Evolutionary conservation across 2,329 filamentous ascomycete genomes (phyloP), one percentile per base, ranked within the genome.

Genomic region (Botrytis elliptica): DNA sequence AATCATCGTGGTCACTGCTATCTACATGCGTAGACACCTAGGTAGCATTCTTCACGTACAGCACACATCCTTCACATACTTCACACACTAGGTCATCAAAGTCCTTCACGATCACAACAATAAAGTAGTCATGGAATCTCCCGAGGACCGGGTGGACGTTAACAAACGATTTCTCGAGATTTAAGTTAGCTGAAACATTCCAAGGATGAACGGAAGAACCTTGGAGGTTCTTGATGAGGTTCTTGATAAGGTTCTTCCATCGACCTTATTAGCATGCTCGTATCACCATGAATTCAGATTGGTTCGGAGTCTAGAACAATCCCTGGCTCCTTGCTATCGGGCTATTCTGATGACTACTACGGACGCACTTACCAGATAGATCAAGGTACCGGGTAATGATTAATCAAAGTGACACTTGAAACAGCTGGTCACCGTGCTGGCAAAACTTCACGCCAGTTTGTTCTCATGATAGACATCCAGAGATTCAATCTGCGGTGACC

Each of bases 381-480:
- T n/a, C 52, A 55, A 55, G 16, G 52, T 6, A 38, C 22, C 49
- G 49, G 49, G 36, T 3, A 10, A 62, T 18, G 55, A n/a, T 42
- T 20, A 64, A 42, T 40, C 60, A 42, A 36, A 22, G 42, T 49
- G 25, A 33, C n/a, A 46, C n/a, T 22, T 33, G 44, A 46, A 36
- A 46, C 40, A 33, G n/a, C 40, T 33, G 40, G 59, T 65, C 62
- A 64, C 62, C 52, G n/a, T 29, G n/a, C n/a, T 62, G 12, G 7
- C 42, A 29, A 46, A 16, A 22, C 62, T 36, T 65, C n/a, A 7
- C n/a, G 46, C 36, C 29, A n/a, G 29, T 25, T 46, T 65, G 63
- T 65, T 65, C 63, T 44, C 63, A 65, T 65, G 63, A 65, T 65
- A 25, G 22, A 44, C 25, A 65, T 65, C 14, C 42, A 36, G 22